Base-by-base conservation (phyloP, 2,329 filamentous ascomycete genomes). In the Raffaelea arxii region DNA sequence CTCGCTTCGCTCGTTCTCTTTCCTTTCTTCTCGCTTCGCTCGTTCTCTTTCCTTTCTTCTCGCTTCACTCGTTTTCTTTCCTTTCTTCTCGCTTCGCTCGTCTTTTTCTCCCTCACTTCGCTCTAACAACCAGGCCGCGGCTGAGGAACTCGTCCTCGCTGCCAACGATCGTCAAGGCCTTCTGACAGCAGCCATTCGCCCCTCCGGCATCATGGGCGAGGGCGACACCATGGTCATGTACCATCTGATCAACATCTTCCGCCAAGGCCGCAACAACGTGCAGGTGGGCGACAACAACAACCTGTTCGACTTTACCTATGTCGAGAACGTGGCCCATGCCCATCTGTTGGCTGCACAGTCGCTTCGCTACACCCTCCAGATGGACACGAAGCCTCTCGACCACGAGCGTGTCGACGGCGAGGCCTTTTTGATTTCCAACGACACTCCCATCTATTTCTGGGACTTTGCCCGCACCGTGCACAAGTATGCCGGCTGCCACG, bases 341-440 rank as follows among this genome's bases (percentile, higher is more conserved):
- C 90, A 97, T 65, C 72, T 94, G 39, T 82, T 96, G 43, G 89
- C 89, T 30, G 80, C 84, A 4, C 74, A 75, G 51, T 83, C 82
- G 47, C 78, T 95, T 37, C 73, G 92, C 41, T 70, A 72, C 46
- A 81, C 78, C 2, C 65, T 72, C 49, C 67, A 74, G n/a, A 52
- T 63, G 27, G 65, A 70, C 46, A 80, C 77, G 19, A 71, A 73
- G 0, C 80, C 80, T n/a, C 73, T 86, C 32, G 79, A 85, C 64
- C 68, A 80, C 65, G 84, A 88, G 67, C 75, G 74, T 49, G 80
- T 90, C 43, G 86, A 90, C 61, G 92, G 91, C 49, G 82, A 96
- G 63, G 82, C 82, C 43, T 91, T 97, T 69, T 81, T 95, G 67
- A 78, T 97, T 59, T 92, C 88, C 48, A 97, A 97, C 63, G 86